Evolutionary conservation across 1,284 basidiomycete genomes (phyloP).

Genomic region (Chalciporus sp.): DNA sequence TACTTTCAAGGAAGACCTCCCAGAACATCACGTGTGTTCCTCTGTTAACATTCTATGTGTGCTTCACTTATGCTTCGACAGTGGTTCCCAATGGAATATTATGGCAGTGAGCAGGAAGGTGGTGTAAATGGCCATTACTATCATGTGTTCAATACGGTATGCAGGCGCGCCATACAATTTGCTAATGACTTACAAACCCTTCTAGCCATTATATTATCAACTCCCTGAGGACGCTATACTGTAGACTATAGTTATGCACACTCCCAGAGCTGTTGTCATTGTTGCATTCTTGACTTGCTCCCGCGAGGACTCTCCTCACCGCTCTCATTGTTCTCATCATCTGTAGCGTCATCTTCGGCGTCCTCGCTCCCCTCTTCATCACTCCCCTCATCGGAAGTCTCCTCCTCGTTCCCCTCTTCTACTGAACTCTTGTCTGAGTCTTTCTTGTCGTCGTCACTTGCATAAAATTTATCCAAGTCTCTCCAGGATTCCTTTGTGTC

Average conservation of each 20-base stretch:
- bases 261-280: slow-evolving; percentile 17
- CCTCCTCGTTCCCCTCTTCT: slow-evolving; percentile 27
- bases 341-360: slow-evolving; percentile 31
- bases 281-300: slow-evolving; percentile 9
- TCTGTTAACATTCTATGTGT: neutral
- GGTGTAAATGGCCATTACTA: slow-evolving; percentile 74
- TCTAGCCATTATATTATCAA: slow-evolving; percentile 68
- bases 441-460: slow-evolving; percentile 34
- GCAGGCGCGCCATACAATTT: slow-evolving; percentile 24
- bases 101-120: slow-evolving; percentile 50
- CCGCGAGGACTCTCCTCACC: slow-evolving; percentile 8
- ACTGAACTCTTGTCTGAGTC: slow-evolving; percentile 22
- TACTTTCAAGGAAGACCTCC: slow-evolving; percentile 65
- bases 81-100: slow-evolving; percentile 80
- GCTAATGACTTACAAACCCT: slow-evolving; percentile 1
- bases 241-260: slow-evolving; percentile 31
- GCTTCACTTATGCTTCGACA: slow-evolving; percentile 27
- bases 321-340: slow-evolving; percentile 27
- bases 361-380: slow-evolving; percentile 39
- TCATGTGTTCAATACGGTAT: slow-evolving; percentile 72
- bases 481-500: slow-evolving; percentile 49
- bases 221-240: slow-evolving; percentile 55
- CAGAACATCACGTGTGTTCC: slow-evolving; percentile 58
- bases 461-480: slow-evolving; percentile 75
- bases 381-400: slow-evolving; percentile 35